These are phyloP conservation scores for Aspergillus sclerotioniger DNA, from an alignment of 495 filamentous ascomycete genomes.

Conservation along the genomic window DNA sequence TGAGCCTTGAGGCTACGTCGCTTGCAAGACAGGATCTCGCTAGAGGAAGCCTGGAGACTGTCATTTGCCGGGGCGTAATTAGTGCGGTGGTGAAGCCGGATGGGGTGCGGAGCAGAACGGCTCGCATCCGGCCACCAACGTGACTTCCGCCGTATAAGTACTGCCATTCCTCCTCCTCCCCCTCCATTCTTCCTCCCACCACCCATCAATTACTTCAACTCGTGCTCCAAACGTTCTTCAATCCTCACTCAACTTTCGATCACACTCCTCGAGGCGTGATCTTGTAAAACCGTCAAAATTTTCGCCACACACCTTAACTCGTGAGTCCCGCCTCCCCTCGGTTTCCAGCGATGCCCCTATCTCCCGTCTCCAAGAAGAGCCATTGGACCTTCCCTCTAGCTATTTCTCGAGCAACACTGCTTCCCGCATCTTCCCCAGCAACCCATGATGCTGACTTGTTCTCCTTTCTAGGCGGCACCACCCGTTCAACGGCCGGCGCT, in stretches of 20 bases:
- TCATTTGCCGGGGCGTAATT: too few species aligned
- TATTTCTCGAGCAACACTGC: too few species aligned
- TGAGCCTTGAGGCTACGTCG: too few species aligned
- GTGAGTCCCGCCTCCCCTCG: conserved; percentile 29
- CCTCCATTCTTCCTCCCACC: conserved; percentile 9
- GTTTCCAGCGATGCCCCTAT: background rate
- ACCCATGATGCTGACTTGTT: conserved; percentile 28
- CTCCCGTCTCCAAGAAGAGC: background rate
- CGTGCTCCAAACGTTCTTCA: background rate
- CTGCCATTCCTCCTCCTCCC: conserved; percentile 5
- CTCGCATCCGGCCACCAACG: conserved; percentile 2
- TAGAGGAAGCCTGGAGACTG: too few species aligned
- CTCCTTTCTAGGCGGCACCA: conserved; percentile 71
- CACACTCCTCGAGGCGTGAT: conserved; percentile 44
- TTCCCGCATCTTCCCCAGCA: background rate
- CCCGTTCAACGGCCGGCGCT: conserved; percentile 96
- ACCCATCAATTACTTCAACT: conserved; percentile 8
- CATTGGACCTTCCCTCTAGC: conserved; percentile 9
- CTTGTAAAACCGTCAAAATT: conserved; percentile 49
- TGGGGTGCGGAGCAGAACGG: background rate
- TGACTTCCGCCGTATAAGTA: conserved; percentile 10
- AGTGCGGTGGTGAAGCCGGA: too few species aligned
- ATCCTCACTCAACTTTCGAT: conserved; percentile 26
- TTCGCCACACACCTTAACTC: conserved; percentile 52
- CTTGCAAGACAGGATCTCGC: too few species aligned